phyloP scores from a whole-genome alignment of 768 basidiomycete genomes.

The Gloeostereum incarnatum region DNA sequence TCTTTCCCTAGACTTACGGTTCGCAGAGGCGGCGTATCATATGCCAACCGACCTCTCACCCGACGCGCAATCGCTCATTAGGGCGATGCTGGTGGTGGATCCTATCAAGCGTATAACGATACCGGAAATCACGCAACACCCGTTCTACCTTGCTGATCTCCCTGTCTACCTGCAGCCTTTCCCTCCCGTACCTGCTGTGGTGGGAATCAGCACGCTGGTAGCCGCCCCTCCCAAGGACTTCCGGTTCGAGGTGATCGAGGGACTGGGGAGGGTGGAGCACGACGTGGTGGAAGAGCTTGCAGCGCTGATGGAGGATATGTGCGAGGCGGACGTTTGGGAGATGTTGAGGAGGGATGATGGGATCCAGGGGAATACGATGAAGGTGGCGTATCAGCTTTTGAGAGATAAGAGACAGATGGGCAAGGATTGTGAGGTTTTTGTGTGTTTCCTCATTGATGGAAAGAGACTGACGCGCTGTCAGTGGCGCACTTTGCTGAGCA shows the following conservation, averaged over 20 bases:
- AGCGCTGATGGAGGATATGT: conserved; percentile 62
- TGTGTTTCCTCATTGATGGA: neutral
- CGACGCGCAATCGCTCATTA: conserved; percentile 74
- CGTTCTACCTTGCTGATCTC: conserved; percentile 84
- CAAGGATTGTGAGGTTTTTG: conserved; percentile 66
- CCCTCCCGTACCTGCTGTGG: conserved; percentile 68
- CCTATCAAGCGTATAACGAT: conserved; percentile 93
- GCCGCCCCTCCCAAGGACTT: conserved; percentile 48
- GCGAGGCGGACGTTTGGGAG: conserved; percentile 82
- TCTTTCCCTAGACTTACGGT: conserved; percentile 3
- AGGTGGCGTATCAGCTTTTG: conserved; percentile 92
- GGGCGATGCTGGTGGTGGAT: conserved; percentile 87
- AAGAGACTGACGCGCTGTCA: conserved; percentile 17
- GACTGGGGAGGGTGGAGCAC: conserved; percentile 87
- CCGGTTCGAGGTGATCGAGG: conserved; percentile 81
- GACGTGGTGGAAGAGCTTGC: conserved; percentile 82
- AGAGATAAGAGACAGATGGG: conserved; percentile 82
- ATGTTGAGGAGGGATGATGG: conserved; percentile 79
- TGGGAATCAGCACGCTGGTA: conserved; percentile 64
- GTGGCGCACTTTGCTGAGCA: conserved; percentile 77
- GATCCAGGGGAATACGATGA: conserved; percentile 82
- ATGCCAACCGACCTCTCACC: conserved; percentile 70
- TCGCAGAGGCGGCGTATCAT: conserved; percentile 78
- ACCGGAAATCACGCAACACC: conserved; percentile 82
- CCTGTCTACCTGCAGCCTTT: conserved; percentile 81